phyloP scores from a whole-genome alignment of 129 eudicot genomes.

The Chrysanthemum makinoi region DNA sequence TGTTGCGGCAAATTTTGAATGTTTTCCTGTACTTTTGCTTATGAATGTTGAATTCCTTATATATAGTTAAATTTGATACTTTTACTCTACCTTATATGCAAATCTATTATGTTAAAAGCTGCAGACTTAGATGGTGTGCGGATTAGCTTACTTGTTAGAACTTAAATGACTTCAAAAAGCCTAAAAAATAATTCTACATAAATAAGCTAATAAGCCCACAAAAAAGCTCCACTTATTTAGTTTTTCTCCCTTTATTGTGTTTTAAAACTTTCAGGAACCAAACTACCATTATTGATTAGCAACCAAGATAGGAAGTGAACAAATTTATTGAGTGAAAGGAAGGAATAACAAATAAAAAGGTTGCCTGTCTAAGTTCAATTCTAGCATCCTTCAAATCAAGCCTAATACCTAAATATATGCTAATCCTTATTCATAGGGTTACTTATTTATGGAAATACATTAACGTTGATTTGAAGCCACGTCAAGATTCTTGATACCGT shows the following conservation, averaged over 20 bases:
- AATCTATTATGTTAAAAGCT: not conserved
- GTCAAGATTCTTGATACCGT: not conserved
- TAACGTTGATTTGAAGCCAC: not conserved
- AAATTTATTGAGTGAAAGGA: not conserved
- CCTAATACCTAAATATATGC: conserved; percentile 12
- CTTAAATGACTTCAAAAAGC: no score
- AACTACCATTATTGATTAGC: not conserved
- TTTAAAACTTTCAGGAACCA: not conserved
- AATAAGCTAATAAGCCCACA: no score
- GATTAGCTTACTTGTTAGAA: no score
- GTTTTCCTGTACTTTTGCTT: conserved; percentile 4
- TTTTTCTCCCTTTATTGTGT: no score
- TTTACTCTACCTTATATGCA: conserved; percentile 5
- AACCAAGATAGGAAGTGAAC: not conserved
- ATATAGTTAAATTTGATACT: conserved; percentile 16
- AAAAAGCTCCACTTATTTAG: no score
- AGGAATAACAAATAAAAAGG: not conserved
- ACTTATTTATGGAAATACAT: conserved; percentile 1
- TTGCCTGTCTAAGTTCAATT: not conserved
- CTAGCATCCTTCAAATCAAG: conserved; percentile 11
- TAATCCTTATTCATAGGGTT: conserved; percentile 12
- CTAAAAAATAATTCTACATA: no score
- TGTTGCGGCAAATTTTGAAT: conserved; percentile 6
- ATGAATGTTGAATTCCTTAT: not conserved
- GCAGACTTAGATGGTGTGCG: not conserved